Conservation (phyloP, 2,329 filamentous ascomycete species). For the Westerdykella sp. region DNA sequence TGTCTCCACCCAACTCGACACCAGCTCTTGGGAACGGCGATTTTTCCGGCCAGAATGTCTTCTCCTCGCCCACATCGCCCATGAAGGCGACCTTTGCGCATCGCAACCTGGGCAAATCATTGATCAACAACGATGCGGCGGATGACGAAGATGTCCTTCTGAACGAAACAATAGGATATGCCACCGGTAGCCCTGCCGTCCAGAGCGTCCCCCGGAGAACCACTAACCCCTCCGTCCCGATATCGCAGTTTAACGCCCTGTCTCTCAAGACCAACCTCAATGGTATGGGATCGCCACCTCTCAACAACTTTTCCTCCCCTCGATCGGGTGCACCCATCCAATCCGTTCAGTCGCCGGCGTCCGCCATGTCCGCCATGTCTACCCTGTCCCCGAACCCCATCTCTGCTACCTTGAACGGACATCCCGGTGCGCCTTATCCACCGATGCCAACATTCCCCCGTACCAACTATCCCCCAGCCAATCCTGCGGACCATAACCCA, state of each 20-base stretch:
- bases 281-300: constrained; percentile 48
- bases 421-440: not conserved
- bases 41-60: constrained; percentile 58
- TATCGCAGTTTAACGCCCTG: constrained; percentile 61
- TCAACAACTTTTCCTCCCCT: constrained; percentile 49
- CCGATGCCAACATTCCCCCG: constrained; percentile 45
- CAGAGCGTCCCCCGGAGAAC: constrained; percentile 56
- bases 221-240: constrained; percentile 66
- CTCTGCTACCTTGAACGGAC: constrained; percentile 8
- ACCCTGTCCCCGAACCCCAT: constrained; percentile 45
- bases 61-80: constrained; percentile 63
- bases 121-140: constrained; percentile 64
- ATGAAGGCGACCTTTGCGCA: constrained; percentile 65
- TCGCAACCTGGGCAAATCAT: constrained; percentile 56
- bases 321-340: constrained; percentile 45
- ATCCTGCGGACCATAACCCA: constrained; percentile 92
- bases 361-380: constrained; percentile 38
- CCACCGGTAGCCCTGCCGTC: constrained; percentile 56
- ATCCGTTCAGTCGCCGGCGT: constrained; percentile 47
- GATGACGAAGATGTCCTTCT: constrained; percentile 68
- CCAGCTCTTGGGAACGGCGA: constrained; percentile 52
- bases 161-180: constrained; percentile 64
- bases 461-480: constrained; percentile 75
- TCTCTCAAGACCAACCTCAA: constrained; percentile 59
- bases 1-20: constrained; percentile 54